phyloP scores from a whole-genome alignment of 352 stramenopile genomes.

The Phytophthora podocarpi region DNA sequence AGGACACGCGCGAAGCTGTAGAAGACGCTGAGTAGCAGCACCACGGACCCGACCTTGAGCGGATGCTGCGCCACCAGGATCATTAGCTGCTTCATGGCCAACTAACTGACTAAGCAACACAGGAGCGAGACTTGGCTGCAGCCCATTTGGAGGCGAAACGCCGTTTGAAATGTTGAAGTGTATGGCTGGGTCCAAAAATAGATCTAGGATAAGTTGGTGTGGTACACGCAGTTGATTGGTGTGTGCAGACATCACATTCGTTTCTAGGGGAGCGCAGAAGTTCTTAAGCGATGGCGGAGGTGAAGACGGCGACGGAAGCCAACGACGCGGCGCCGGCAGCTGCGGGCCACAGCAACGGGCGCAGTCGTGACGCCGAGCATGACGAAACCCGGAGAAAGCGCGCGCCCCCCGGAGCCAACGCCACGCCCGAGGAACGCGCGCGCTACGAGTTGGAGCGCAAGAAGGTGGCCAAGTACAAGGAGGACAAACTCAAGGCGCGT shows the following conservation, averaged over 20 bases:
- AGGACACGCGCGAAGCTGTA: constrained; percentile 79
- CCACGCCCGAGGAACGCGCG: constrained; percentile 69
- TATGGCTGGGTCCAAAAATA: constrained; percentile 15
- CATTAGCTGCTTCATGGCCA: constrained; percentile 53
- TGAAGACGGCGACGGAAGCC: constrained; percentile 25
- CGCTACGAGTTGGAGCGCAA: constrained; percentile 86
- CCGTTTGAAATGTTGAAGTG: constrained; percentile 20
- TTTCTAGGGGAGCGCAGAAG: constrained; percentile 3
- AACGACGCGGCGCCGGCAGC: constrained; percentile 19
- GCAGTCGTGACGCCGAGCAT: constrained; percentile 27
- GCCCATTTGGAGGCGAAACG: constrained; percentile 2
- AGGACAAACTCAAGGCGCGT: constrained; percentile 88
- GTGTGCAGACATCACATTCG: constrained; percentile 7
- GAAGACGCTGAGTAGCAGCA: constrained; percentile 61
- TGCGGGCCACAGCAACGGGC: constrained; percentile 28
- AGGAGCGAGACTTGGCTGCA: background rate
- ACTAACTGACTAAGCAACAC: no score
- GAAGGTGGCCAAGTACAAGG: constrained; percentile 90
- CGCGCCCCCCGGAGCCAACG: constrained; percentile 55
- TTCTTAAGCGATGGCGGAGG: constrained; percentile 24
- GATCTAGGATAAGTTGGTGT: background rate
- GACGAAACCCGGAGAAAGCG: constrained; percentile 49
- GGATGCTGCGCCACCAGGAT: constrained; percentile 72
- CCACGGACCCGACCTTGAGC: constrained; percentile 45
- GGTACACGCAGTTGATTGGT: background rate